Evolutionary conservation across 1,284 basidiomycete genomes (phyloP).

Genomic region (Ganoderma lingzhi): DNA sequence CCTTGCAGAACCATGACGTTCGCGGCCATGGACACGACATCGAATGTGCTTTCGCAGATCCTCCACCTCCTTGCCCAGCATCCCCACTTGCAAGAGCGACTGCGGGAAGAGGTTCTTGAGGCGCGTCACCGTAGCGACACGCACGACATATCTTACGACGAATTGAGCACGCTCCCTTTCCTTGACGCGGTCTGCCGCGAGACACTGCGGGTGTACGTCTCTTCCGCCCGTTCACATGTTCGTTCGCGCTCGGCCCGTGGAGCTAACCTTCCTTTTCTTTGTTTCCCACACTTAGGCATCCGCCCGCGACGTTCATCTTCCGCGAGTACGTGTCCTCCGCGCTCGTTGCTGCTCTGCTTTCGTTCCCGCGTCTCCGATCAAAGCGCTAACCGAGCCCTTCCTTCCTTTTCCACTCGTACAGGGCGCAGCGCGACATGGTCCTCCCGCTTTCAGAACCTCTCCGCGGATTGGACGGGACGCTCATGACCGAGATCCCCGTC

Average conservation of each 20-base stretch:
- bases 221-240: background rate
- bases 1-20: conserved; percentile 37
- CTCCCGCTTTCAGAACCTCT: conserved; percentile 39
- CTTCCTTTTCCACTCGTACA: conserved; percentile 19
- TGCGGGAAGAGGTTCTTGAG: conserved; percentile 39
- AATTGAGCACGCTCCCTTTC: conserved; percentile 42
- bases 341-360: background rate
- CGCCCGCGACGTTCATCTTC: conserved; percentile 33
- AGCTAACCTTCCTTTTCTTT: conserved; percentile 9
- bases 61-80: conserved; percentile 40
- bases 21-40: conserved; percentile 43
- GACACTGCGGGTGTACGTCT: conserved; percentile 40
- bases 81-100: conserved; percentile 26
- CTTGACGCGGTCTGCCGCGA: conserved; percentile 46
- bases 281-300: conserved; percentile 26
- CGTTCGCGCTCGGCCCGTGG: conserved; percentile 9
- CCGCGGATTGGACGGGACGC: conserved; percentile 41
- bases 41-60: conserved; percentile 40
- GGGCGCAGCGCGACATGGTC: conserved; percentile 38
- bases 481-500: conserved; percentile 49
- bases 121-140: conserved; percentile 29
- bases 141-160: conserved; percentile 41
- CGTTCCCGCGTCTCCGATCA: conserved; percentile 10
- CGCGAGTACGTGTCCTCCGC: conserved; percentile 31
- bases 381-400: conserved; percentile 6